Conservation (phyloP, 176 grass and related monocot genomes). For the Saccharum officinarum region DNA sequence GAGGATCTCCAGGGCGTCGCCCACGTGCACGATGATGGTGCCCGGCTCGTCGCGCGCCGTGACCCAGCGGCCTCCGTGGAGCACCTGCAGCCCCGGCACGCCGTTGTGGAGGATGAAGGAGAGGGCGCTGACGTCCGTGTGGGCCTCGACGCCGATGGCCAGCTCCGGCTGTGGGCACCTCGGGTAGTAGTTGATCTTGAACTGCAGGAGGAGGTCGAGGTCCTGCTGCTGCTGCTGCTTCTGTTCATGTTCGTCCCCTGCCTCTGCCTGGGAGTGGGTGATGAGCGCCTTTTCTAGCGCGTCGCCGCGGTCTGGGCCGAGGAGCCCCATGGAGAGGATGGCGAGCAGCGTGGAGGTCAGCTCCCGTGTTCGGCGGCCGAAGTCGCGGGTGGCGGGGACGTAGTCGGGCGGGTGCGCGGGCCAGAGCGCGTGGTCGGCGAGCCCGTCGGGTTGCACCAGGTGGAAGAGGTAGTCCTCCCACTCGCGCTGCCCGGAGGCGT, state of each 20-base stretch:
- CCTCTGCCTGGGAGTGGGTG: neutral
- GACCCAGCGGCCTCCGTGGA: constrained; percentile 53
- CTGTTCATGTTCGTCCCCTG: neutral
- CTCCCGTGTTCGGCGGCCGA: constrained; percentile 10
- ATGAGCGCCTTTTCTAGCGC: constrained; percentile 49
- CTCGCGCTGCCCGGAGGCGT: constrained; percentile 58
- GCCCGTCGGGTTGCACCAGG: constrained; percentile 59
- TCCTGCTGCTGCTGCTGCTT: neutral
- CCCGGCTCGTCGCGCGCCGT: constrained; percentile 59
- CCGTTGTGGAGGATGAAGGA: constrained; percentile 95
- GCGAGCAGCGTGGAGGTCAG: constrained; percentile 58
- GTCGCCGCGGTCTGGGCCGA: constrained; percentile 6
- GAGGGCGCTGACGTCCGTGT: constrained; percentile 87
- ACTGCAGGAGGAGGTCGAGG: constrained; percentile 59
- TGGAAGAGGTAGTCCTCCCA: constrained; percentile 99
- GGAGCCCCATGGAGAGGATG: constrained; percentile 71
- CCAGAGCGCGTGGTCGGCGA: constrained; percentile 54
- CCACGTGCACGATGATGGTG: constrained; percentile 76
- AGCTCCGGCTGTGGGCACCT: constrained; percentile 83
- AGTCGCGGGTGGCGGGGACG: neutral
- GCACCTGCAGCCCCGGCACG: constrained; percentile 82
- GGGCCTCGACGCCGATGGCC: constrained; percentile 81
- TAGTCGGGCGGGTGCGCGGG: constrained; percentile 58
- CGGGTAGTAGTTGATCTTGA: constrained; percentile 99
- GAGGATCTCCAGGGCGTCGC: constrained; percentile 93